Conservation (phyloP, 768 basidiomycete species). For the Tephrocybe sp. region DNA sequence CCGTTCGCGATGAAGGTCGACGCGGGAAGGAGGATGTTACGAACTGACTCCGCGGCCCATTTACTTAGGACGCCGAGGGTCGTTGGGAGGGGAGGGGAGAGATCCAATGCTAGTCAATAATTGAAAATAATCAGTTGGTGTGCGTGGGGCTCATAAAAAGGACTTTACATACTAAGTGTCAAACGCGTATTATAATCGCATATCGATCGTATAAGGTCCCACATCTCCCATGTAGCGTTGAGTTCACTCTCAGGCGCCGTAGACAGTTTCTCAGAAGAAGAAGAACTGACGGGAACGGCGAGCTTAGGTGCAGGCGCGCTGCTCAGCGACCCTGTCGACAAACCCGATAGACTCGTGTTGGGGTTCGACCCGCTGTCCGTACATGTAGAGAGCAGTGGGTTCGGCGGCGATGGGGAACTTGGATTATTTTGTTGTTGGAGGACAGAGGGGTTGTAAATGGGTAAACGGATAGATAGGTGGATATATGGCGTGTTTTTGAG, state of each 20-base stretch:
- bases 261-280: conserved; percentile 27
- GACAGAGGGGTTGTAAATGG: conserved; percentile 75
- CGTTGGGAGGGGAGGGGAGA: conserved; percentile 84
- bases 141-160: too few relatives aligned
- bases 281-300: conserved; percentile 33
- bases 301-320: conserved; percentile 36
- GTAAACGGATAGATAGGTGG: conserved; percentile 80
- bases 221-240: conserved; percentile 94
- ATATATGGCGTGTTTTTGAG: conserved; percentile 70
- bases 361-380: too few relatives aligned
- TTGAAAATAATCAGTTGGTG: not conserved
- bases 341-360: too few relatives aligned
- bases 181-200: conserved; percentile 82
- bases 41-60: conserved; percentile 94
- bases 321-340: too few relatives aligned
- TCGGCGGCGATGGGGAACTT: conserved; percentile 2
- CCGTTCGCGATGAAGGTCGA: conserved; percentile 92
- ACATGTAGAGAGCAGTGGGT: conserved; percentile 20
- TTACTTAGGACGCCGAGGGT: conserved; percentile 74
- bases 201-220: conserved; percentile 90
- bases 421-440: too few relatives aligned
- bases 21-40: conserved; percentile 84
- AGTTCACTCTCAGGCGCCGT: conserved; percentile 55
- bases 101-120: conserved; percentile 72
- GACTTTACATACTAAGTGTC: conserved; percentile 57